Percentiles rank a stretch among this genome's conserved stretches.
Conservation (phyloP, 192 early-diverging fungal species). For the Backusella parvicylindrica region DNA sequence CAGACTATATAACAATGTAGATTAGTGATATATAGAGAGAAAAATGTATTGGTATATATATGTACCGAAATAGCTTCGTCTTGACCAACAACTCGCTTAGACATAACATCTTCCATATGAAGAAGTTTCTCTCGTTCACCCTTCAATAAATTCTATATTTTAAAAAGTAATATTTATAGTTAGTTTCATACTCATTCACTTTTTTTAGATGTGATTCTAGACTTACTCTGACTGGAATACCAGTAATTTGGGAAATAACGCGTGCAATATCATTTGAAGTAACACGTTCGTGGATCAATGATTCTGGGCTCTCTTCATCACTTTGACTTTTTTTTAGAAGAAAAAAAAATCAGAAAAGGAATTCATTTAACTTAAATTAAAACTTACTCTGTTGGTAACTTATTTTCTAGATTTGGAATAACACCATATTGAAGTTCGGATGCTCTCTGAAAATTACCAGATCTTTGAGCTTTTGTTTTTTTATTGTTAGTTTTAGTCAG, state of each 20-base stretch:
- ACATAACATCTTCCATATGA: slow-evolving; percentile 64
- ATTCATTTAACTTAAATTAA: background rate
- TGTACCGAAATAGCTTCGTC: slow-evolving; percentile 76
- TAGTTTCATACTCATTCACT: background rate
- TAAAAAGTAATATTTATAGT: background rate
- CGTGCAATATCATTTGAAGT: slow-evolving; percentile 74
- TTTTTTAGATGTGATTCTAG: background rate
- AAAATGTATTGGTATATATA: background rate
- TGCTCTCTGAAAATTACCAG: slow-evolving; percentile 68
- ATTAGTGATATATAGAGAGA: background rate
- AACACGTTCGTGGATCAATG: slow-evolving; percentile 75
- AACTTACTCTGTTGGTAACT: slow-evolving; percentile 51
- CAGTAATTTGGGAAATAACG: slow-evolving; percentile 71
- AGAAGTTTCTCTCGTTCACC: slow-evolving; percentile 71
- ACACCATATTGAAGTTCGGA: slow-evolving; percentile 78
- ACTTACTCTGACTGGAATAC: slow-evolving; percentile 72
- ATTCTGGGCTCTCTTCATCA: slow-evolving; percentile 39
- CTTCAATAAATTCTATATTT: slow-evolving; percentile 49
- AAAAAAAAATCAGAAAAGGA: too few relatives aligned
- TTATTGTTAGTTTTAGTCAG: background rate
- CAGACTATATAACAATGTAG: slow-evolving; percentile 39
- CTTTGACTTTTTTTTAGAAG: background rate
- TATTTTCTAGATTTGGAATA: slow-evolving; percentile 68
- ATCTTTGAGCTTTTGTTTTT: slow-evolving; percentile 50
- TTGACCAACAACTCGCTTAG: slow-evolving; percentile 78